Conservation (phyloP, 2,329 filamentous ascomycete genomes). For the Fusarium siculi region DNA sequence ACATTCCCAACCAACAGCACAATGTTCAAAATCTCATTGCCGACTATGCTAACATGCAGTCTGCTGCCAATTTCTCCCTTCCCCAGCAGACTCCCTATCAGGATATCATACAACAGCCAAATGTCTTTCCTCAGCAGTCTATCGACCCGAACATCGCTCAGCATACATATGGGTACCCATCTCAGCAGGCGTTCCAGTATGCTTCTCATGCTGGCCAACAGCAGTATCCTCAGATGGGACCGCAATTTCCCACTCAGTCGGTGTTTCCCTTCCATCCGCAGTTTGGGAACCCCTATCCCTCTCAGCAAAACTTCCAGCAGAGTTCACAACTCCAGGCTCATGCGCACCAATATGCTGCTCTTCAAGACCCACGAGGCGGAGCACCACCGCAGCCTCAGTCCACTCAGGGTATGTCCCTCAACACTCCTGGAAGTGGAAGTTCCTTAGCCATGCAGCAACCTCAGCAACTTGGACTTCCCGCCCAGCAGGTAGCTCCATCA, state of each 20-base stretch:
- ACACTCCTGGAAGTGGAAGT: background rate
- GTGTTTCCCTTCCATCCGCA: background rate
- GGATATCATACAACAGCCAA: background rate
- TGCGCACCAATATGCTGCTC: background rate
- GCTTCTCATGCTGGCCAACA: background rate
- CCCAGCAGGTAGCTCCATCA: background rate
- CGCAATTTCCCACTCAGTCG: background rate
- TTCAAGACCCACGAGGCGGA: background rate
- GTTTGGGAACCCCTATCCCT: background rate
- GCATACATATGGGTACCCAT: background rate
- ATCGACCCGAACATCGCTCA: background rate
- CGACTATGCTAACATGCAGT: background rate
- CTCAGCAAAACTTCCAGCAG: background rate
- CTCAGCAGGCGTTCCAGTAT: background rate
- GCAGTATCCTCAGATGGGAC: background rate
- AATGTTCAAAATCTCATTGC: background rate
- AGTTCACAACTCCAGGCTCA: background rate
- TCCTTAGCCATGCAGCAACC: background rate
- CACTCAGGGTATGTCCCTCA: background rate
- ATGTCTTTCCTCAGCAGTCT: background rate
- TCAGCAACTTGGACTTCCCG: background rate
- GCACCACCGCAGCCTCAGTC: background rate
- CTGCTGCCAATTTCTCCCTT: background rate
- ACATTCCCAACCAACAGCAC: background rate
- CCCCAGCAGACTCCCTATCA: background rate